These are phyloP conservation scores for Rugonectria rugulosa DNA, from an alignment of 2,329 filamentous ascomycete species.

Conservation along the genomic window DNA sequence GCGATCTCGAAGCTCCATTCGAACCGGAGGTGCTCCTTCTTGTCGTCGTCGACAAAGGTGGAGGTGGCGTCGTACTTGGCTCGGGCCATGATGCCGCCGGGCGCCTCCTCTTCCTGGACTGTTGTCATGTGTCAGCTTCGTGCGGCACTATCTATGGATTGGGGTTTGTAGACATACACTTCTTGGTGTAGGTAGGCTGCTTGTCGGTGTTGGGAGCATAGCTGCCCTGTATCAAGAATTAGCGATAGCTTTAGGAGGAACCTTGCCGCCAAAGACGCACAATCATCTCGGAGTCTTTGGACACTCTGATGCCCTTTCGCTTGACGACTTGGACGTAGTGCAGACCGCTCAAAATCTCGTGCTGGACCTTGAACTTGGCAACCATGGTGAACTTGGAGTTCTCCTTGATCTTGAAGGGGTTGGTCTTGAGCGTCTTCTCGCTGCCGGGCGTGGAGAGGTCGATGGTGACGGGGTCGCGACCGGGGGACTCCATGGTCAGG, in stretches of 20 bases:
- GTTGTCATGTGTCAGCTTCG: background rate
- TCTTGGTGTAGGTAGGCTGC: conserved; percentile 86
- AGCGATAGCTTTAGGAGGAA: conserved; percentile 20
- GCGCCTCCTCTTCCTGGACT: conserved; percentile 94
- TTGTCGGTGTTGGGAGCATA: conserved; percentile 93
- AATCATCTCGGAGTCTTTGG: conserved; percentile 99
- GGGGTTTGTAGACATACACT: conserved; percentile 78
- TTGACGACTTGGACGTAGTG: conserved; percentile 97
- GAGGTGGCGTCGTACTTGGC: conserved; percentile 90
- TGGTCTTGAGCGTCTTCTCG: conserved; percentile 80
- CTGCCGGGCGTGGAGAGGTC: conserved; percentile 80
- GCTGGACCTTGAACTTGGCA: conserved; percentile 93
- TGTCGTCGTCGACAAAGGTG: conserved; percentile 94
- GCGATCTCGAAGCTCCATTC: conserved; percentile 96
- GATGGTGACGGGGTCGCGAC: conserved; percentile 85
- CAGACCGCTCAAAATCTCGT: conserved; percentile 92
- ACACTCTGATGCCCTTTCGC: conserved; percentile 83
- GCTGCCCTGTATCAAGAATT: conserved; percentile 69
- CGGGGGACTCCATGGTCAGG: conserved; percentile 85
- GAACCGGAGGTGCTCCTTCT: conserved; percentile 88
- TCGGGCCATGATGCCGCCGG: conserved; percentile 86
- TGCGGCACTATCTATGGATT: background rate
- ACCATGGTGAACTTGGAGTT: conserved; percentile 94
- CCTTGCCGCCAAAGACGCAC: conserved; percentile 60
- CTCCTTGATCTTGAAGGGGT: conserved; percentile 98